phyloP scores from a whole-genome alignment of 441 rosid genomes.

The Erodium texanum region DNA sequence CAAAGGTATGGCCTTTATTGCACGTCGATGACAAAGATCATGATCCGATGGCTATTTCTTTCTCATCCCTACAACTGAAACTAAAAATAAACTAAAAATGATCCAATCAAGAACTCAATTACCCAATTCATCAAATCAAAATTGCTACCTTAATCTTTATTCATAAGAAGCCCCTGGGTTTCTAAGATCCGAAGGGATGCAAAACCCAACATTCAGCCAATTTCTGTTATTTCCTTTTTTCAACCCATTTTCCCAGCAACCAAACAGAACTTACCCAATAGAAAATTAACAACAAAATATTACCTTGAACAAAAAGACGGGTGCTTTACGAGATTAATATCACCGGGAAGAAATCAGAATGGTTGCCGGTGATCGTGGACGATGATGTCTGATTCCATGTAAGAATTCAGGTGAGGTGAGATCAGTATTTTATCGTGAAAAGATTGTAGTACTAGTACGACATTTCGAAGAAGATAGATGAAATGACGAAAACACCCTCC shows the following conservation, averaged over 20 bases:
- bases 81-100: neutral
- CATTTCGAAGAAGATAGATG: neutral
- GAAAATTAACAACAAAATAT: neutral
- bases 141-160: neutral
- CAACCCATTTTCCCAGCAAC: neutral
- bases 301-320: neutral
- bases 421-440: neutral
- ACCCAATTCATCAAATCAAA: neutral
- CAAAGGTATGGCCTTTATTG: neutral
- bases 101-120: neutral
- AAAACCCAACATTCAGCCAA: neutral
- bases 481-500: neutral
- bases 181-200: neutral
- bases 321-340: neutral
- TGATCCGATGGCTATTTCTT: neutral
- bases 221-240: neutral
- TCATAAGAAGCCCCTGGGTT: neutral
- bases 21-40: neutral
- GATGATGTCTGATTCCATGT: neutral
- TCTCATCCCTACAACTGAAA: neutral
- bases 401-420: neutral
- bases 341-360: neutral
- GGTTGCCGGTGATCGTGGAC: neutral
- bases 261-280: conserved; percentile 4
- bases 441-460: neutral